Evolutionary conservation across 2,329 filamentous ascomycete species (phyloP), one percentile per base, ranked within the genome.

Genomic region (Diaporthe sp.): DNA sequence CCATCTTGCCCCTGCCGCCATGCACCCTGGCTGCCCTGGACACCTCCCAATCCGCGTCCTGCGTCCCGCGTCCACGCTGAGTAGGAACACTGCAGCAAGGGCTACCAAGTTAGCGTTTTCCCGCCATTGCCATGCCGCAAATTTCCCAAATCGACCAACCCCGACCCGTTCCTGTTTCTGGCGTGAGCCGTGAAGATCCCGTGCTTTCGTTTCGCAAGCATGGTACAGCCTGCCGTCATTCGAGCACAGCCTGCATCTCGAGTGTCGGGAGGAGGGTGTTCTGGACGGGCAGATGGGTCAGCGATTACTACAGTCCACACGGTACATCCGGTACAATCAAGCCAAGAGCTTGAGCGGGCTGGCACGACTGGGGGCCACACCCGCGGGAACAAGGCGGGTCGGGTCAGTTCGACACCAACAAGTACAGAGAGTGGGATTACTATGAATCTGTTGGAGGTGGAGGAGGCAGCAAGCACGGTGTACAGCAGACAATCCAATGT

Each of bases 111-210:
- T 46, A 46, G 59, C 39, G 25, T 67, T 42, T 51, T 51, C 61
- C 62, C 62, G 62, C 62, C 17, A 22, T 51, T 55, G 49, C 65
- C 65, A 42, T 69, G 65, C 22, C 34, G 31, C 46, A 55, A 42
- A 69, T 69, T 69, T 69, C 65, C 65, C 42, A 69, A 69, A 42
- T 55, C 65, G 65, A 55, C n/a, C 49, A 55, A 69, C 49, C 65
- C 62, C 49, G 65, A 55, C 65, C 34, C 22, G 65, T 69, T 55
- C 65, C 65, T 69, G 65, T 42, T 69, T 69, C 49, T 42, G 15
- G 49, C 31, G 8, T 28, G 49, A 42, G 34, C 65, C 28, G 31
- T 67, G 49, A 6, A 15, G 34, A 69, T 69, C 65, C 8, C 5
- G 25, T 25, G 25, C 34, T 19, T 69, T 28, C 22, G 65, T 55